Conservation (phyloP, 192 early-diverging fungal species). For the Allomyces arbusculus region DNA sequence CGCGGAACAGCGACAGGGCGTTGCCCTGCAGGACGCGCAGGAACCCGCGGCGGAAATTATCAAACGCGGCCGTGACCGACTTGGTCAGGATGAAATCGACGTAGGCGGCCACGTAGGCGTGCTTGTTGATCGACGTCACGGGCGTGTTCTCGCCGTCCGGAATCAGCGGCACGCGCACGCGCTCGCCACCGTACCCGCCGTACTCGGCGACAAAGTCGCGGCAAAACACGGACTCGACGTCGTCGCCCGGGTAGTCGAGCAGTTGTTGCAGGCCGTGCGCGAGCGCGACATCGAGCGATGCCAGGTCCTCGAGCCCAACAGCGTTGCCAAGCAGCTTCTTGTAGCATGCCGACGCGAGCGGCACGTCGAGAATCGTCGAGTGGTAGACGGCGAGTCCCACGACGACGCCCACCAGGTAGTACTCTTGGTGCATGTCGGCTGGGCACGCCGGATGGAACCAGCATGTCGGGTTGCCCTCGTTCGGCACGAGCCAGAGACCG, state of each 20-base stretch:
- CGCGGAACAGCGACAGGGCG: constrained; percentile 52
- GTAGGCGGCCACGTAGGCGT: constrained; percentile 62
- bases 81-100: constrained; percentile 56
- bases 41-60: constrained; percentile 66
- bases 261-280: constrained; percentile 56
- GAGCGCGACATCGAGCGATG: constrained; percentile 50
- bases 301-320: constrained; percentile 50
- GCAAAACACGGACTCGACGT: constrained; percentile 58
- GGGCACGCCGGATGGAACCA: background rate
- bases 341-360: constrained; percentile 49
- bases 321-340: constrained; percentile 60
- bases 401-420: constrained; percentile 65
- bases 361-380: constrained; percentile 74
- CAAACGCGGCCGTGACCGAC: constrained; percentile 44
- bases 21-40: constrained; percentile 70
- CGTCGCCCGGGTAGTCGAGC: constrained; percentile 42
- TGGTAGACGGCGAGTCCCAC: constrained; percentile 87
- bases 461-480: background rate
- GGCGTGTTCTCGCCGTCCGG: constrained; percentile 31
- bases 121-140: constrained; percentile 42
- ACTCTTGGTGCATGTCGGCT: constrained; percentile 33
- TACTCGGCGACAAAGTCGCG: constrained; percentile 65
- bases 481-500: constrained; percentile 23
- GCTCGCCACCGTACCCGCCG: constrained; percentile 48
- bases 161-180: constrained; percentile 41